A percentile compares a stretch with the other conserved stretches of the same genome.
Evolutionary conservation across 2,329 filamentous ascomycete species (phyloP).

Genomic region (Neonectria punicea): DNA sequence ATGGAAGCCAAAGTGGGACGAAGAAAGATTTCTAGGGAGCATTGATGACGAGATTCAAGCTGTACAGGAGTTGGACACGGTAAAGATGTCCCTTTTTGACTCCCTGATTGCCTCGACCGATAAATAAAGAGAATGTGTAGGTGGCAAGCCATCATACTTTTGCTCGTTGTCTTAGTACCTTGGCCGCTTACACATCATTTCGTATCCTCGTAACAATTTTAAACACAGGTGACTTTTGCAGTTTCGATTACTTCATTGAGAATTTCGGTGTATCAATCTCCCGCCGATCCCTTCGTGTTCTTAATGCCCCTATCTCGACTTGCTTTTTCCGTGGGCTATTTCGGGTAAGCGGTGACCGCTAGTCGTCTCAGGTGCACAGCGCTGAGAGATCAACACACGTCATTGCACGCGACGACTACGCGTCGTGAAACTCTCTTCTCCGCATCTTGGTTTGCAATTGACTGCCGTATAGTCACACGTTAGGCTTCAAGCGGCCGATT

Average conservation of each 20-base stretch:
- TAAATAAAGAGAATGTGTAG: too few species aligned
- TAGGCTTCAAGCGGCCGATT: background rate
- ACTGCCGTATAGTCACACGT: background rate
- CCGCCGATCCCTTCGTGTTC: too few species aligned
- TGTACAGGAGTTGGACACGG: constrained; percentile 9
- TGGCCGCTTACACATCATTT: too few species aligned
- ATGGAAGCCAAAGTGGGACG: constrained; percentile 15
- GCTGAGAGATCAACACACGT: background rate
- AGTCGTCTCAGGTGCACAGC: background rate
- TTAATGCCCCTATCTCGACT: background rate
- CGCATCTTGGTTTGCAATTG: background rate
- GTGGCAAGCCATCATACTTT: too few species aligned
- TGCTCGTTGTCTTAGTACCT: too few species aligned
- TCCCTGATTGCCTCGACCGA: background rate
- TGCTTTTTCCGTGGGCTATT: background rate
- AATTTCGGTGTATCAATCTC: too few species aligned
- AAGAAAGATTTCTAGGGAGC: background rate
- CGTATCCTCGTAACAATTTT: too few species aligned
- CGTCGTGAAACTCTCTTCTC: background rate
- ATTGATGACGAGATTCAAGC: constrained; percentile 13
- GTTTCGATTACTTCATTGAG: too few species aligned
- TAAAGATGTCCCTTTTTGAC: background rate
- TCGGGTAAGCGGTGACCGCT: background rate
- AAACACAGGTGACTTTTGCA: too few species aligned
- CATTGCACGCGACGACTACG: background rate